phyloP scores from a whole-genome alignment of 1,139 yeast genomes.

The Blastobotrys malaysiensis region DNA sequence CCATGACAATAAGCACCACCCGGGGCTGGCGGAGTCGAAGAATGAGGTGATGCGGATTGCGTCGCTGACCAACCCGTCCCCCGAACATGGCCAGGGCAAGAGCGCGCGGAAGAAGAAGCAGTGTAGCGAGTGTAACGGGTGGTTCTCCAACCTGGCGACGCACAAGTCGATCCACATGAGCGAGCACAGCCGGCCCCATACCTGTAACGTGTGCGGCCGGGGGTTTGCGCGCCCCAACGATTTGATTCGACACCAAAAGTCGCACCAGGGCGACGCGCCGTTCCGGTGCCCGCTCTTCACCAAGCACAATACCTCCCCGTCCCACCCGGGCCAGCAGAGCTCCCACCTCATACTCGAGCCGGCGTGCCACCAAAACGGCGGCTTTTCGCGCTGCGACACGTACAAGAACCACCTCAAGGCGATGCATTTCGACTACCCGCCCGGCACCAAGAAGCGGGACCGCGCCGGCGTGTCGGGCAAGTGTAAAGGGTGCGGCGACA shows the following conservation, averaged over 20 bases:
- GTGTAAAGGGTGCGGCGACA: slow-evolving; percentile 69
- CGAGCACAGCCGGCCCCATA: slow-evolving; percentile 69
- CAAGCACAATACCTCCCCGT: slow-evolving; percentile 11
- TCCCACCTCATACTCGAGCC: slow-evolving; percentile 16
- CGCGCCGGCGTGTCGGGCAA: slow-evolving; percentile 62
- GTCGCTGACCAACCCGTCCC: slow-evolving; percentile 15
- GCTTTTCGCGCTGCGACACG: slow-evolving; percentile 84
- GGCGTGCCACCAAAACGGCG: slow-evolving; percentile 72
- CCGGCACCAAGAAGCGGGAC: slow-evolving; percentile 76
- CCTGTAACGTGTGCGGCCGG: slow-evolving; percentile 69
- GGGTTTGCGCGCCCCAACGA: slow-evolving; percentile 90
- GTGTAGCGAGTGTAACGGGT: slow-evolving; percentile 75
- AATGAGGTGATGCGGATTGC: slow-evolving; percentile 17
- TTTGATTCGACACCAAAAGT: slow-evolving; percentile 72
- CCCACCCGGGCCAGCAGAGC: slow-evolving; percentile 6
- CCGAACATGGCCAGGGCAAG: slow-evolving; percentile 6
- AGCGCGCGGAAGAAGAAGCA: slow-evolving; percentile 67
- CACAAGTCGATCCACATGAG: slow-evolving; percentile 78
- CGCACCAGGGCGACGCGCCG: slow-evolving; percentile 47
- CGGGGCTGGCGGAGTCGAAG: background rate
- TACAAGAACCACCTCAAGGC: slow-evolving; percentile 88
- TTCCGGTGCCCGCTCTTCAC: slow-evolving; percentile 33
- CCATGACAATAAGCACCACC: slow-evolving; percentile 1
- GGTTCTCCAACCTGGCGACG: slow-evolving; percentile 76
- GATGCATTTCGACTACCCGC: slow-evolving; percentile 82